Percentiles rank a stretch among this genome's conserved stretches.
These are phyloP conservation scores for Phlyctochytrium arcticum DNA, from an alignment of 192 early-diverging fungal species.

Conservation along the genomic window DNA sequence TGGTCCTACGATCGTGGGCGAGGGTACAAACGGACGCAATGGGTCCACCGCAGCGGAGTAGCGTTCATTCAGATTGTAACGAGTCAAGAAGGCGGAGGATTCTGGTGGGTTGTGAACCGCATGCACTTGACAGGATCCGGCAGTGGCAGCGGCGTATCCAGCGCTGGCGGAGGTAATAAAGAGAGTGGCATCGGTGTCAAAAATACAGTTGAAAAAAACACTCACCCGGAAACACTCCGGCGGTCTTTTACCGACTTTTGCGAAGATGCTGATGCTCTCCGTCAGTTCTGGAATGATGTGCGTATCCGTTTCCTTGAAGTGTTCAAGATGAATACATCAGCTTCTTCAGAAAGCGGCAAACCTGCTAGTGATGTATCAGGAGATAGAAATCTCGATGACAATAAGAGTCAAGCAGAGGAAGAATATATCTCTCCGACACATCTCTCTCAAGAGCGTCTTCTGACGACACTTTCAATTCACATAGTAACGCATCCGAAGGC, in stretches of 20 bases:
- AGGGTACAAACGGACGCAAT: constrained; percentile 77
- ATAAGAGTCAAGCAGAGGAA: neutral
- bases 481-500: too few species aligned
- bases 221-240: constrained; percentile 17
- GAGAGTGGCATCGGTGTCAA: too few species aligned
- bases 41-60: constrained; percentile 82
- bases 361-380: neutral
- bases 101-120: constrained; percentile 87
- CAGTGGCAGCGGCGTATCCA: constrained; percentile 20
- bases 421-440: neutral
- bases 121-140: constrained; percentile 49
- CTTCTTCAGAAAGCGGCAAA: too few species aligned
- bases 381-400: neutral
- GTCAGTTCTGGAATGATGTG: constrained; percentile 60
- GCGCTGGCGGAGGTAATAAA: constrained; percentile 1
- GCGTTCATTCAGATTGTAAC: constrained; percentile 85
- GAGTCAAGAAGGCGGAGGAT: constrained; percentile 62
- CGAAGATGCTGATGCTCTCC: constrained; percentile 48
- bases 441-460: too few species aligned
- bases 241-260: constrained; percentile 36
- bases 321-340: too few species aligned
- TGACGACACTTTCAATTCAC: too few species aligned
- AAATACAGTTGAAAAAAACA: neutral
- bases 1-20: constrained; percentile 59
- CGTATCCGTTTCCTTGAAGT: neutral